phyloP scores from a whole-genome alignment of 1,284 basidiomycete species.

The Ceratobasidium sp. region DNA sequence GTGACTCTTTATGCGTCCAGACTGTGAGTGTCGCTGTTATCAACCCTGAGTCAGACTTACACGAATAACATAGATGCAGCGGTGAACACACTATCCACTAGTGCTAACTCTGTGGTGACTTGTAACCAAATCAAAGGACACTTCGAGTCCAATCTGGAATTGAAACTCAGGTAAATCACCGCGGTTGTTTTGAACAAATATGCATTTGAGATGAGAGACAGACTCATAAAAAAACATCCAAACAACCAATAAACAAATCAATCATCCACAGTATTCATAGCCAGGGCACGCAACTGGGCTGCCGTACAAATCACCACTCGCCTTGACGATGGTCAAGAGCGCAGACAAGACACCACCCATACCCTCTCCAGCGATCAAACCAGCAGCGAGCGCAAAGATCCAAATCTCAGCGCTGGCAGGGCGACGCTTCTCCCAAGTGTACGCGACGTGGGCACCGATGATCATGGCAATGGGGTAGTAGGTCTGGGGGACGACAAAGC shows the following conservation, averaged over 20 bases:
- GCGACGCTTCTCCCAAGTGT: conserved; percentile 56
- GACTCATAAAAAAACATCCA: too few relatives aligned
- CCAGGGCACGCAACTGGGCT: conserved; percentile 41
- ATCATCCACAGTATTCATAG: conserved; percentile 40
- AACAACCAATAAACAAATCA: not conserved
- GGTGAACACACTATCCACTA: too few relatives aligned
- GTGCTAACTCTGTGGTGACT: too few relatives aligned
- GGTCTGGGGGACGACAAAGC: conserved; percentile 42
- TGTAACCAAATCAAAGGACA: too few relatives aligned
- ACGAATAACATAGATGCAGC: too few relatives aligned
- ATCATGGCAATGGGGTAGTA: conserved; percentile 61
- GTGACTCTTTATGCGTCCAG: too few relatives aligned
- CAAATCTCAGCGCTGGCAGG: conserved; percentile 44
- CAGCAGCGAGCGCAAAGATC: conserved; percentile 49
- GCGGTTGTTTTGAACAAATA: too few relatives aligned
- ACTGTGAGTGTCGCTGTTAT: too few relatives aligned
- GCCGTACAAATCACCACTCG: conserved; percentile 37
- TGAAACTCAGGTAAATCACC: too few relatives aligned
- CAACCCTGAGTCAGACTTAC: too few relatives aligned
- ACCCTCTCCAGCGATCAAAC: conserved; percentile 50
- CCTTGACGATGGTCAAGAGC: conserved; percentile 38
- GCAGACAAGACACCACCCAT: conserved; percentile 51
- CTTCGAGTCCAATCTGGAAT: too few relatives aligned
- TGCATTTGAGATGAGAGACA: too few relatives aligned
- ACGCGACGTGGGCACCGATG: conserved; percentile 46